phyloP scores from a whole-genome alignment of 2,329 filamentous ascomycete genomes.

The Verticillium albo-atrum region DNA sequence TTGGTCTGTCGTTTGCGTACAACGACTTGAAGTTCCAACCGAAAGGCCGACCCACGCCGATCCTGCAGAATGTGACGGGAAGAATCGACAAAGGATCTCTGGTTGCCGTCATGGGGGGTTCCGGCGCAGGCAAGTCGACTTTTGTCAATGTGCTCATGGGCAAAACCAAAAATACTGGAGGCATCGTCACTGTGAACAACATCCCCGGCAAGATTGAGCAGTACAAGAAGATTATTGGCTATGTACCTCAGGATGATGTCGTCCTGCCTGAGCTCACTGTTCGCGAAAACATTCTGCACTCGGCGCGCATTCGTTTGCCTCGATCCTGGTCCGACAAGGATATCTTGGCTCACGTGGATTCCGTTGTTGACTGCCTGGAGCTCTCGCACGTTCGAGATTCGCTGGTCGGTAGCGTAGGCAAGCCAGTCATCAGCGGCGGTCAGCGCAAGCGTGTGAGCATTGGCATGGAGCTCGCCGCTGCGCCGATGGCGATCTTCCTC shows the following conservation, averaged over 20 bases:
- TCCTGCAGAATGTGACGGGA: conserved; percentile 50
- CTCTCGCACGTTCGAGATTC: conserved; percentile 47
- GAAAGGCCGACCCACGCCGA: conserved; percentile 34
- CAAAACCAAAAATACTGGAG: conserved; percentile 45
- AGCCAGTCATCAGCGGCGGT: conserved; percentile 51
- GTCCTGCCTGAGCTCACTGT: conserved; percentile 57
- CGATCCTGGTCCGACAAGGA: conserved; percentile 43
- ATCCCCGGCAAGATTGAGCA: conserved; percentile 39
- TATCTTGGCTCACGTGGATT: conserved; percentile 49
- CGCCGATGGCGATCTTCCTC: conserved; percentile 50
- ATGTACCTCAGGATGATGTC: conserved; percentile 59
- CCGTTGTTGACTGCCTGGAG: conserved; percentile 50
- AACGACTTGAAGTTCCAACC: conserved; percentile 44
- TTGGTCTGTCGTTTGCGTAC: conserved; percentile 51
- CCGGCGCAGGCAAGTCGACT: conserved; percentile 55
- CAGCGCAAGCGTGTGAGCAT: conserved; percentile 56
- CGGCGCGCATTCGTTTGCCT: conserved; percentile 49
- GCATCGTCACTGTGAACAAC: conserved; percentile 49
- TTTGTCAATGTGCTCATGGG: conserved; percentile 60
- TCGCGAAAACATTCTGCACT: conserved; percentile 58
- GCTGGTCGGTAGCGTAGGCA: conserved; percentile 44
- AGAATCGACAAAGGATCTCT: conserved; percentile 48
- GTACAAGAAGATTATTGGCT: conserved; percentile 57
- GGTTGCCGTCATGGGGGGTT: conserved; percentile 57
- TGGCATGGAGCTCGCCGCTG: conserved; percentile 53